Evolutionary conservation across 805 yeast species (phyloP).

Genomic region (Limtongozyma cylindracea): DNA sequence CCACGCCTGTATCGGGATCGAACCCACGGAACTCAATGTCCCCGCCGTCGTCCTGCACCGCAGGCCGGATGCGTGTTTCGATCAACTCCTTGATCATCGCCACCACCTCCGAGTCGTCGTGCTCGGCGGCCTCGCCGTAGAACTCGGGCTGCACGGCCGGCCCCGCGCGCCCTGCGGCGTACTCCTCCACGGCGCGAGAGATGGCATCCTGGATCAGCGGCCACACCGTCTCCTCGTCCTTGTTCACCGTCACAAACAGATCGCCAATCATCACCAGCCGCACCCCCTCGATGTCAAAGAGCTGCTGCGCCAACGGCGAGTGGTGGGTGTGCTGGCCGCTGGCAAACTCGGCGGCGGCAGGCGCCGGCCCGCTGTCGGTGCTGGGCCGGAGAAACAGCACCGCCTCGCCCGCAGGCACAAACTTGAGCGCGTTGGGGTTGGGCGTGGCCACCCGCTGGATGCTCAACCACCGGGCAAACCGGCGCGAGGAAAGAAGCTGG

Average conservation of each 20-base stretch:
- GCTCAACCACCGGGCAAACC: too few relatives aligned
- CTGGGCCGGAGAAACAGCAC: slow-evolving; percentile 18
- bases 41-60: slow-evolving; percentile 97
- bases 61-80: slow-evolving; percentile 89
- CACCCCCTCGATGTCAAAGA: slow-evolving; percentile 40
- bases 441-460: slow-evolving; percentile 37
- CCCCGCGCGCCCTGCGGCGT: too few relatives aligned
- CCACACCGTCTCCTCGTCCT: slow-evolving; percentile 39
- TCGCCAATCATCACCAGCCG: slow-evolving; percentile 48
- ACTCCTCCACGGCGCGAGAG: slow-evolving; percentile 13
- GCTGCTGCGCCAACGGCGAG: slow-evolving; percentile 37
- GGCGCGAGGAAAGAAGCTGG: too few relatives aligned
- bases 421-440: slow-evolving; percentile 52
- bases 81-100: slow-evolving; percentile 80
- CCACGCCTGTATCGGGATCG: slow-evolving; percentile 69
- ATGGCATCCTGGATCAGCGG: slow-evolving; percentile 14
- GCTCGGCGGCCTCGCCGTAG: slow-evolving; percentile 11
- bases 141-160: too few relatives aligned
- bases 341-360: slow-evolving; percentile 28
- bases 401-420: slow-evolving; percentile 19
- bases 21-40: slow-evolving; percentile 78
- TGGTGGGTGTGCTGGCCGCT: slow-evolving; percentile 24
- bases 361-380: too few relatives aligned
- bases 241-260: slow-evolving; percentile 51
- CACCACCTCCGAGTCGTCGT: slow-evolving; percentile 34